Conservation (phyloP, 225 moss, liverwort and hornwort genomes). For the Polytrichum commune region DNA sequence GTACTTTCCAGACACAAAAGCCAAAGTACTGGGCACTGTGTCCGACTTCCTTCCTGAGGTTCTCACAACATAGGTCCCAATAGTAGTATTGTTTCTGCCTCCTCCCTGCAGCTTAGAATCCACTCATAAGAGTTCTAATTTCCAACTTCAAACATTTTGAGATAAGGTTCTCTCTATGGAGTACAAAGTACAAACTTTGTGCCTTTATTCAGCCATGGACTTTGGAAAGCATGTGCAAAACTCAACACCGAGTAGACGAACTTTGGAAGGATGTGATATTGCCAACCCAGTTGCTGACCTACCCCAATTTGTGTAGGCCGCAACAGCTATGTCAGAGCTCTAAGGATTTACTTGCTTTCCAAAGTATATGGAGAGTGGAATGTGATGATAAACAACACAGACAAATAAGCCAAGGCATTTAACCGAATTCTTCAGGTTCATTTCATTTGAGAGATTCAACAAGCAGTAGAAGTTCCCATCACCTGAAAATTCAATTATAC, state of each 20-base stretch:
- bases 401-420: too few species aligned
- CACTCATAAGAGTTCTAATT: not conserved
- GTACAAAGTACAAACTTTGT: too few species aligned
- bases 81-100: not conserved
- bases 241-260: conserved; percentile 60
- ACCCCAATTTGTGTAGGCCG: conserved; percentile 49
- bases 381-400: too few species aligned
- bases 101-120: not conserved
- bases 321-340: conserved; percentile 48
- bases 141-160: too few species aligned
- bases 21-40: conserved; percentile 45
- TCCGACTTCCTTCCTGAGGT: conserved; percentile 46
- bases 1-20: conserved; percentile 71
- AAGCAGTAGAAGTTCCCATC: too few species aligned
- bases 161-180: too few species aligned
- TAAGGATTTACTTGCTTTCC: conserved; percentile 48
- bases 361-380: conserved; percentile 35
- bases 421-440: too few species aligned
- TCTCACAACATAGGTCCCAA: conserved; percentile 34
- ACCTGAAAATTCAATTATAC: too few species aligned
- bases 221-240: conserved; percentile 41
- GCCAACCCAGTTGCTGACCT: conserved; percentile 72
- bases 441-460: too few species aligned
- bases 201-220: conserved; percentile 54
- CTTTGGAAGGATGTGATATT: conserved; percentile 60